These are phyloP conservation scores for Phytophthora tentaculata DNA, from an alignment of 352 stramenopile genomes.

Conservation along the genomic window DNA sequence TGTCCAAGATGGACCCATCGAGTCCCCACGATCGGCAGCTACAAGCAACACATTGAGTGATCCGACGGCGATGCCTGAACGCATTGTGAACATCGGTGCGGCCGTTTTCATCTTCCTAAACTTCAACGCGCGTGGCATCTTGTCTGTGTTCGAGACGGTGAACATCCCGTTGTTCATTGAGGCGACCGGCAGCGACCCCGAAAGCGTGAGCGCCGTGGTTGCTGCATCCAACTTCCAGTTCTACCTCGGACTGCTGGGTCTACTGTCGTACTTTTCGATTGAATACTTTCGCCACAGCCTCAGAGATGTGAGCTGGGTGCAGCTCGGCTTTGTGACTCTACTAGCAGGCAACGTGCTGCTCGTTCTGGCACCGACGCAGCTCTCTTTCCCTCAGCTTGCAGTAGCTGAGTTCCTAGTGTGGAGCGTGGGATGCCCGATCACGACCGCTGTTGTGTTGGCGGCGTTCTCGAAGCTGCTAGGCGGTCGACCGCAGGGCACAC, in stretches of 20 bases:
- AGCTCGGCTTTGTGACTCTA: constrained; percentile 63
- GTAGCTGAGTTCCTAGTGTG: constrained; percentile 69
- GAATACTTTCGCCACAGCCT: constrained; percentile 71
- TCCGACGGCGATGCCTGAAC: constrained; percentile 53
- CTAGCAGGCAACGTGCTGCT: constrained; percentile 62
- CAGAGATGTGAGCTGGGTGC: constrained; percentile 68
- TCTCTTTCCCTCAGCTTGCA: constrained; percentile 56
- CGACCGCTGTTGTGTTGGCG: constrained; percentile 65
- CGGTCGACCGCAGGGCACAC: constrained; percentile 68
- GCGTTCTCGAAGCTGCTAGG: constrained; percentile 77
- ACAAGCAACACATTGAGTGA: constrained; percentile 55
- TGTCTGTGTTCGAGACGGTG: constrained; percentile 83
- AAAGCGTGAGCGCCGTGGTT: constrained; percentile 54
- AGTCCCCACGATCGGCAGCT: constrained; percentile 39
- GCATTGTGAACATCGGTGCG: constrained; percentile 67
- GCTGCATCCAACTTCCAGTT: constrained; percentile 81
- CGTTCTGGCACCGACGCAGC: constrained; percentile 40
- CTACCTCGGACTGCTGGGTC: constrained; percentile 65
- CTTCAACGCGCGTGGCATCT: constrained; percentile 72
- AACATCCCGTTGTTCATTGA: constrained; percentile 78
- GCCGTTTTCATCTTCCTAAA: constrained; percentile 79
- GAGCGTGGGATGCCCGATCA: constrained; percentile 79
- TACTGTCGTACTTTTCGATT: constrained; percentile 78
- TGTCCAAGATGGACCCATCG: constrained; percentile 57
- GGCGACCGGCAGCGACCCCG: constrained; percentile 59